Evolutionary conservation across 306 rosid species (phyloP).

Genomic region (Myrica gale): DNA sequence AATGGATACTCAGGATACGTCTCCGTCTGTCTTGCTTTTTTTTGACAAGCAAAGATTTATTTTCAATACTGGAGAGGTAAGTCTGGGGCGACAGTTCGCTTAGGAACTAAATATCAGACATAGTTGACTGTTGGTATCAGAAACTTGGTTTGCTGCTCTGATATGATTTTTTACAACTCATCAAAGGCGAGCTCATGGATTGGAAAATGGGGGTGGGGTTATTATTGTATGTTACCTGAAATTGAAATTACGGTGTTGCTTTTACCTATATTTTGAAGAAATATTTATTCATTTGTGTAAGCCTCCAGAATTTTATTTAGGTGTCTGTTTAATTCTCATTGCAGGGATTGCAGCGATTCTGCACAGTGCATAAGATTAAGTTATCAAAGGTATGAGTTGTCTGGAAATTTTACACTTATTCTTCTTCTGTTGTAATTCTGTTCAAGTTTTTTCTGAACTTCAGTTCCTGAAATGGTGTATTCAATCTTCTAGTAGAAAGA

Average conservation of each 20-base stretch:
- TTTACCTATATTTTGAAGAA: neutral
- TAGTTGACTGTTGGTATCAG: neutral
- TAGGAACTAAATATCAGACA: neutral
- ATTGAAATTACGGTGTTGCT: neutral
- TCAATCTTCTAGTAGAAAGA: neutral
- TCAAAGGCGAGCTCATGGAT: neutral
- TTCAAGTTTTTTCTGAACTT: slow-evolving; percentile 1
- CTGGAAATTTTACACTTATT: slow-evolving; percentile 7
- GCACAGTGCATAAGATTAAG: slow-evolving; percentile 80
- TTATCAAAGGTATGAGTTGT: slow-evolving; percentile 61
- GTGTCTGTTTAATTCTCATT: slow-evolving; percentile 18
- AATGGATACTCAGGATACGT: slow-evolving; percentile 91
- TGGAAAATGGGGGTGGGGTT: neutral
- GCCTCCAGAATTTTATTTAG: neutral
- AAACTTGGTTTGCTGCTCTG: neutral
- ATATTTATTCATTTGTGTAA: too few species aligned
- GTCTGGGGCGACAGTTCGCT: slow-evolving; percentile 6
- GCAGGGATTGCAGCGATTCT: slow-evolving; percentile 84
- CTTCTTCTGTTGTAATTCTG: slow-evolving; percentile 3
- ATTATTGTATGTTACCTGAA: neutral
- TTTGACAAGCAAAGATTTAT: slow-evolving; percentile 85
- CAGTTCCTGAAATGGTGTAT: slow-evolving; percentile 15
- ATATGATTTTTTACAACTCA: neutral
- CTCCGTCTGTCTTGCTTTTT: slow-evolving; percentile 81
- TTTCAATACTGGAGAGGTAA: slow-evolving; percentile 90